Conservation (phyloP, 148 eudicot genomes). For the Diospyros lotus region DNA sequence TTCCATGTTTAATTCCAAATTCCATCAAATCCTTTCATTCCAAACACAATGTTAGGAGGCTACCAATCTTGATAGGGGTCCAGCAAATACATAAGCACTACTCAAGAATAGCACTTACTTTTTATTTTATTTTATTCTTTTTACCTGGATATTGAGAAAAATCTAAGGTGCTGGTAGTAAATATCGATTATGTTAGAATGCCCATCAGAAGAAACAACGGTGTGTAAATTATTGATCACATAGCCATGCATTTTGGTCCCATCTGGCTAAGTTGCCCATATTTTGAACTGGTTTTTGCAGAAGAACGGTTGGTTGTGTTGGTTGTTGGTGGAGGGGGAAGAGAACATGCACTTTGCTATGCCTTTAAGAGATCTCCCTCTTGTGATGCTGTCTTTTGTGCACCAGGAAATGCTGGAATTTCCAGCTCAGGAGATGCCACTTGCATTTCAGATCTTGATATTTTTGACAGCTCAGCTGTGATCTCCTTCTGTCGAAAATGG, state of each 20-base stretch:
- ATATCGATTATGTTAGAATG: no score
- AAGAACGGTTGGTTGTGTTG: conserved; percentile 61
- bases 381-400: conserved; percentile 70
- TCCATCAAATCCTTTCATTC: no score
- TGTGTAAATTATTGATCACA: neutral
- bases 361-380: conserved; percentile 70
- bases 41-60: no score
- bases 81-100: no score
- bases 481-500: conserved; percentile 59
- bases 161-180: no score
- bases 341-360: conserved; percentile 91
- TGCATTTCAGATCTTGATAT: conserved; percentile 64
- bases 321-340: conserved; percentile 98
- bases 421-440: conserved; percentile 76
- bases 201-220: no score
- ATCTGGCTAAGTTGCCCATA: neutral
- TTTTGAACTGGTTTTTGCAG: conserved; percentile 30
- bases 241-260: neutral
- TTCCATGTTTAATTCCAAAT: no score
- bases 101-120: no score
- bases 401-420: conserved; percentile 91
- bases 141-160: no score
- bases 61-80: no score
- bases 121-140: no score
- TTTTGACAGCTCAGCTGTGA: conserved; percentile 69